A percentile compares a stretch with the other conserved stretches of the same genome.
Conservation (phyloP, 73 alveolate species). For the Stentor coeruleus region DNA sequence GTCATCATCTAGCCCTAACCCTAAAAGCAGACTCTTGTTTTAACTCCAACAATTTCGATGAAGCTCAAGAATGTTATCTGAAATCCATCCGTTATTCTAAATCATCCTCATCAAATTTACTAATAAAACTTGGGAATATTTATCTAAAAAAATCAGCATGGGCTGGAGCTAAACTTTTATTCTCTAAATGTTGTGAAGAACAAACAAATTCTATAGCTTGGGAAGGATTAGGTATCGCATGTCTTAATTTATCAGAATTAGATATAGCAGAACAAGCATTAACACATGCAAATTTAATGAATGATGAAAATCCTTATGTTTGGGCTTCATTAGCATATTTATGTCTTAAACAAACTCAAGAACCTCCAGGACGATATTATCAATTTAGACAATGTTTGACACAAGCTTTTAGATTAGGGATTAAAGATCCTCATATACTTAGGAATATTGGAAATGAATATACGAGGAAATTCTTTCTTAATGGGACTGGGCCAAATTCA, state of each 20-base stretch:
- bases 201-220: constrained; percentile 79
- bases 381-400: constrained; percentile 50
- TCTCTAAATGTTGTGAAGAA: constrained; percentile 76
- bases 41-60: constrained; percentile 45
- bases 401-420: constrained; percentile 65
- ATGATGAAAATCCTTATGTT: constrained; percentile 72
- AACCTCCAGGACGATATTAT: constrained; percentile 4
- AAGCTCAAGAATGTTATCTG: constrained; percentile 60
- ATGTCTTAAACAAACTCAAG: background rate
- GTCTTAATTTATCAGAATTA: constrained; percentile 79
- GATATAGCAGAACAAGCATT: constrained; percentile 90
- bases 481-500: constrained; percentile 25
- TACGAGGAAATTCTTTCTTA: constrained; percentile 27
- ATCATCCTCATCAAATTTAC: constrained; percentile 45
- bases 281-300: constrained; percentile 79
- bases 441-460: constrained; percentile 70
- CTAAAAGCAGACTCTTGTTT: constrained; percentile 63
- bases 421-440: constrained; percentile 52
- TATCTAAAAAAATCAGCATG: constrained; percentile 75
- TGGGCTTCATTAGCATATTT: constrained; percentile 84
- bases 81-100: constrained; percentile 59
- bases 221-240: constrained; percentile 94
- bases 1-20: constrained; percentile 44
- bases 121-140: constrained; percentile 77
- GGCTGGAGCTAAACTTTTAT: constrained; percentile 84